Percentiles rank a stretch among this genome's conserved stretches.
Evolutionary conservation across 2,329 filamentous ascomycete species (phyloP).

Genomic region (Lachnellula arida): DNA sequence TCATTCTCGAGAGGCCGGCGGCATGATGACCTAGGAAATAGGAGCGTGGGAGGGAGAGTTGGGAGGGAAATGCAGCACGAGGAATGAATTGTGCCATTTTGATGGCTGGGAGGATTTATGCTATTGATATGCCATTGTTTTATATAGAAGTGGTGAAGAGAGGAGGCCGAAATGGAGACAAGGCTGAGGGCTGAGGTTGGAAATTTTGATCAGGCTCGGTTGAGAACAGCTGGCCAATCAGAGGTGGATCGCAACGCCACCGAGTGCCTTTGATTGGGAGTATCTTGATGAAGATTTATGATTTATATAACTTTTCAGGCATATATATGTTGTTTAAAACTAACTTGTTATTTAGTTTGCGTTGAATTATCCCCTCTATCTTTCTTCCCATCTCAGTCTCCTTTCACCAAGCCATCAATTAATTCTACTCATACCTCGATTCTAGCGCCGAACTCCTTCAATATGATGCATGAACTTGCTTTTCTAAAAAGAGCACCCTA

Average conservation of each 20-base stretch:
- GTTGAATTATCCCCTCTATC: too few relatives aligned
- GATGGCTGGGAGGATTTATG: constrained; percentile 1
- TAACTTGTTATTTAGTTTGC: too few relatives aligned
- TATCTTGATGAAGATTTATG: too few relatives aligned
- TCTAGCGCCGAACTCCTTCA: too few relatives aligned
- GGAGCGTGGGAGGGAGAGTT: constrained; percentile 72
- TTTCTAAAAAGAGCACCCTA: too few relatives aligned
- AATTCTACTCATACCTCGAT: too few relatives aligned
- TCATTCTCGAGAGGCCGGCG: constrained; percentile 77
- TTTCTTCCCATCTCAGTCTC: too few relatives aligned
- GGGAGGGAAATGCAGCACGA: constrained; percentile 66
- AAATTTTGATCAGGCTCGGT: background rate
- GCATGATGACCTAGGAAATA: constrained; percentile 95
- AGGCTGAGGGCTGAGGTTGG: constrained; percentile 8
- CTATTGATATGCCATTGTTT: constrained; percentile 13
- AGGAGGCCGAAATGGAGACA: background rate
- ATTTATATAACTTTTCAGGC: too few relatives aligned
- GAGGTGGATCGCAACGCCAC: background rate
- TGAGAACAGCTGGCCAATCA: background rate
- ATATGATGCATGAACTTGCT: too few relatives aligned
- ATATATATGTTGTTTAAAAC: too few relatives aligned
- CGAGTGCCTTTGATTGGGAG: background rate
- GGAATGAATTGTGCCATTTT: constrained; percentile 57
- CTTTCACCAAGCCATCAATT: too few relatives aligned
- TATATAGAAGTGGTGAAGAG: background rate